A percentile compares a stretch with the other conserved stretches of the same genome.
These are phyloP conservation scores for Quercus glauca DNA, from an alignment of 306 rosid species.

Conservation along the genomic window DNA sequence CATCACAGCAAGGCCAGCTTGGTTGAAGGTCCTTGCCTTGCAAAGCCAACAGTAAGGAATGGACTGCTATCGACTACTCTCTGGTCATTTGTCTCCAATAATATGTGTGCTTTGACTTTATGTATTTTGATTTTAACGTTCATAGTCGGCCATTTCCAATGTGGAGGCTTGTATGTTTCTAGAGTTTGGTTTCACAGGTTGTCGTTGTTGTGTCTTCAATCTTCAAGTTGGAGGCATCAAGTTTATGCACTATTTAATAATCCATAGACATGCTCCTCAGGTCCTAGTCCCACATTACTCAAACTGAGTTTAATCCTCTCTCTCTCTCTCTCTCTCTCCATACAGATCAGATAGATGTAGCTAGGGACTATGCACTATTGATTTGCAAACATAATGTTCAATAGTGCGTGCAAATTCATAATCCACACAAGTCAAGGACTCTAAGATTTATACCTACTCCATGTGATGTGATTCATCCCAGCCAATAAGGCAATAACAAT, in stretches of 20 bases:
- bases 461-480: no score
- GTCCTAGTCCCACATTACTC: conserved; percentile 42
- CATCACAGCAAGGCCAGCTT: conserved; percentile 68
- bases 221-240: no score
- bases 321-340: no score
- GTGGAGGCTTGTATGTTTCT: not conserved
- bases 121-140: not conserved
- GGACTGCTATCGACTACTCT: not conserved
- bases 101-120: not conserved
- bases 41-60: not conserved
- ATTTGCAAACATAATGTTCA: no score
- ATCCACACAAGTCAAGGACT: no score
- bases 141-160: not conserved
- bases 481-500: no score
- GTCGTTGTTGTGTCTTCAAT: no score
- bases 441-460: no score
- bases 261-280: not conserved
- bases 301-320: conserved; percentile 35
- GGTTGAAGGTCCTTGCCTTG: conserved; percentile 59
- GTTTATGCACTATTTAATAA: not conserved
- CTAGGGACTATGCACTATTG: no score
- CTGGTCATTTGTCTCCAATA: not conserved
- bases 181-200: no score
- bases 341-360: no score
- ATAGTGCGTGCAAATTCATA: no score